These are phyloP conservation scores for Wickerhamiella azyma DNA, from an alignment of 805 yeast species.

Conservation along the genomic window DNA sequence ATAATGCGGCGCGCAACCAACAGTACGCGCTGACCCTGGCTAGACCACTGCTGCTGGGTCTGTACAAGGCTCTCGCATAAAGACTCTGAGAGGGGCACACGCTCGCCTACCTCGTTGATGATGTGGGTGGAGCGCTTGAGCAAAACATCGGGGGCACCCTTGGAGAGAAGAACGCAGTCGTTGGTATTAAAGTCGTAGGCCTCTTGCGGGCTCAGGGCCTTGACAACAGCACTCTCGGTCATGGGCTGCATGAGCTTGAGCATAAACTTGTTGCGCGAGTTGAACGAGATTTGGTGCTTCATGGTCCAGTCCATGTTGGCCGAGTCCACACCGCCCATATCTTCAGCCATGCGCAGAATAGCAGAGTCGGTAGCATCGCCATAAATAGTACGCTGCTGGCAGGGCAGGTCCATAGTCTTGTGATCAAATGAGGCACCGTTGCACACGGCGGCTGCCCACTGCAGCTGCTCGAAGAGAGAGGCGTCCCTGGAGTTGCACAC, in stretches of 20 bases:
- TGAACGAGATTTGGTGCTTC: constrained; percentile 29
- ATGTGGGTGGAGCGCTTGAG: constrained; percentile 47
- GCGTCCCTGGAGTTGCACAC: neutral
- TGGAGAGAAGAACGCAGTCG: constrained; percentile 43
- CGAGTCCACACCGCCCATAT: neutral
- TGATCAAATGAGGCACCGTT: constrained; percentile 17
- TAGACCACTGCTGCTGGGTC: neutral
- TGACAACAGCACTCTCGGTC: neutral
- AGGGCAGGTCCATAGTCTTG: constrained; percentile 8
- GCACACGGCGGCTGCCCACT: constrained; percentile 14
- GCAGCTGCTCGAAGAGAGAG: constrained; percentile 5
- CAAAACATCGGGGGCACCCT: constrained; percentile 82
- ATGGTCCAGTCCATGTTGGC: constrained; percentile 10
- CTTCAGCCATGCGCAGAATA: constrained; percentile 28
- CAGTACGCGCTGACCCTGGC: constrained; percentile 9
- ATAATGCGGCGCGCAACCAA: neutral
- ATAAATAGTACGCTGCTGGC: constrained; percentile 15
- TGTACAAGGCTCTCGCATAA: neutral
- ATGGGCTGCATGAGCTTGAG: constrained; percentile 6
- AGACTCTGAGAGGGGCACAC: constrained; percentile 33
- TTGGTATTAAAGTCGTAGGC: constrained; percentile 13
- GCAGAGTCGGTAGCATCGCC: constrained; percentile 42
- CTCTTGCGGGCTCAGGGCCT: neutral
- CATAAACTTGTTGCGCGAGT: constrained; percentile 32
- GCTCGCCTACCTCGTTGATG: constrained; percentile 43